Percentiles rank a stretch among this genome's conserved stretches.
phyloP scores from a whole-genome alignment of 2,329 filamentous ascomycete species.

The Paraphaeosphaeria minitans region DNA sequence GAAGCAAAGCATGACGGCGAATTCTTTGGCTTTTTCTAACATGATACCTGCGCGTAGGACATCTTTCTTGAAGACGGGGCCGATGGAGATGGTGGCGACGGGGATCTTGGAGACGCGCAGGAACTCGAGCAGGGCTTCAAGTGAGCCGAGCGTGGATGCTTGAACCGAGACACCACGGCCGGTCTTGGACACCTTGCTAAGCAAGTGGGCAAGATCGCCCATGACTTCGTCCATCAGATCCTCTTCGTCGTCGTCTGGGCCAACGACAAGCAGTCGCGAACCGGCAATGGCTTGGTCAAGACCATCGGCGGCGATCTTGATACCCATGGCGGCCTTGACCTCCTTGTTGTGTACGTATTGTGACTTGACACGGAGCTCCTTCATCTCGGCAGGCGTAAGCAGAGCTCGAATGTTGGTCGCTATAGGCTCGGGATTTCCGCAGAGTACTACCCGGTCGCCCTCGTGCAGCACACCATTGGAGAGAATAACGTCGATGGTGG shows the following conservation, averaged over 20 bases:
- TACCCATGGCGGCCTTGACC: slow-evolving; percentile 96
- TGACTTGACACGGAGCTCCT: slow-evolving; percentile 93
- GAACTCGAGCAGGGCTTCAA: slow-evolving; percentile 96
- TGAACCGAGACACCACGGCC: slow-evolving; percentile 96
- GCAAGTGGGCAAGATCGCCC: slow-evolving; percentile 87
- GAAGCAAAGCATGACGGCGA: slow-evolving; percentile 99
- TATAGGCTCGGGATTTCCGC: slow-evolving; percentile 95
- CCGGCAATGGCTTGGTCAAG: slow-evolving; percentile 96
- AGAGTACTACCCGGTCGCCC: slow-evolving; percentile 92
- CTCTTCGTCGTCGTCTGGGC: slow-evolving; percentile 93
- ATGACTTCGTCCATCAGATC: slow-evolving; percentile 97
- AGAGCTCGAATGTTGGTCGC: slow-evolving; percentile 93
- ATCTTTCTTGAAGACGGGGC: slow-evolving; percentile 96
- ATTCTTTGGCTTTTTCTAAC: slow-evolving; percentile 94
- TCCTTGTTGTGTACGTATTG: slow-evolving; percentile 99
- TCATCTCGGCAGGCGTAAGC: slow-evolving; percentile 88
- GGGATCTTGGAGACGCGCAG: slow-evolving; percentile 95
- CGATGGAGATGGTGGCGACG: slow-evolving; percentile 95
- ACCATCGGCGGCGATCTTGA: slow-evolving; percentile 97
- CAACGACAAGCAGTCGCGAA: slow-evolving; percentile 91
- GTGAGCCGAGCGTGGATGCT: slow-evolving; percentile 93
- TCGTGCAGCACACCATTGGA: slow-evolving; percentile 95
- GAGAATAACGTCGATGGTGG: slow-evolving; percentile 95
- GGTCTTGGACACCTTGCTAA: slow-evolving; percentile 88
- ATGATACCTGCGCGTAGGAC: slow-evolving; percentile 93